These are phyloP conservation scores for Zygosaccharomyces sapae DNA, from an alignment of 1,139 yeast species.

Conservation along the genomic window DNA sequence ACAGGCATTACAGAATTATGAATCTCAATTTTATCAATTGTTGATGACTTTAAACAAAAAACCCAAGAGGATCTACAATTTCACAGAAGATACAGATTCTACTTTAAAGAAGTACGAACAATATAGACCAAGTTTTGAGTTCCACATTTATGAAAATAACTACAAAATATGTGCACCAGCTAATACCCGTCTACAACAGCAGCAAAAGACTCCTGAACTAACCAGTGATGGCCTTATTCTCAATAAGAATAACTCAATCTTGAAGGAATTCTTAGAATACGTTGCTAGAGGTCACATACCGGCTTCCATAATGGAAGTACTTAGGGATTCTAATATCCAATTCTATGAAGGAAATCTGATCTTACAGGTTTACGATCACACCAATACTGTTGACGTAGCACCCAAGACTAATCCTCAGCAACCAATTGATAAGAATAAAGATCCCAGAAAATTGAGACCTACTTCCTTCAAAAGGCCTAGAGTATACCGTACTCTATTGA, in stretches of 20 bases:
- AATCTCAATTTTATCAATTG: constrained; percentile 40
- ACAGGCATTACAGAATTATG: constrained; percentile 43
- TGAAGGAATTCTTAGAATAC: constrained; percentile 71
- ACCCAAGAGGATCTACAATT: constrained; percentile 49
- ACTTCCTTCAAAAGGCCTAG: constrained; percentile 48
- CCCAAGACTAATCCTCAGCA: constrained; percentile 18
- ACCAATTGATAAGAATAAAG: constrained; percentile 4
- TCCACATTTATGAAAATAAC: constrained; percentile 87
- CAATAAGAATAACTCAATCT: constrained; percentile 75
- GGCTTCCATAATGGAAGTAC: constrained; percentile 80
- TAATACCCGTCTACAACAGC: constrained; percentile 39
- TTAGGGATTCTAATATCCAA: constrained; percentile 77
- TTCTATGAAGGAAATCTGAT: constrained; percentile 88
- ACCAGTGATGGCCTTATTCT: constrained; percentile 65
- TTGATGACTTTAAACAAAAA: constrained; percentile 34
- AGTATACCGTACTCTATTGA: constrained; percentile 68
- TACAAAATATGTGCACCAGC: constrained; percentile 48
- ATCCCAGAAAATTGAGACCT: constrained; percentile 16
- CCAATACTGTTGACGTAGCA: constrained; percentile 39
- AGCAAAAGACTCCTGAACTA: constrained; percentile 32
- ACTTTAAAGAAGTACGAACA: constrained; percentile 74
- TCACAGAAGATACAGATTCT: constrained; percentile 68
- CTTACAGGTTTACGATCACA: constrained; percentile 76
- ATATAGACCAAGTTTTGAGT: constrained; percentile 75
- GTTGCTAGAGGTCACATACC: constrained; percentile 82